Base-by-base conservation (phyloP, 1,284 basidiomycete species). In the Neolentinus lepideus region DNA sequence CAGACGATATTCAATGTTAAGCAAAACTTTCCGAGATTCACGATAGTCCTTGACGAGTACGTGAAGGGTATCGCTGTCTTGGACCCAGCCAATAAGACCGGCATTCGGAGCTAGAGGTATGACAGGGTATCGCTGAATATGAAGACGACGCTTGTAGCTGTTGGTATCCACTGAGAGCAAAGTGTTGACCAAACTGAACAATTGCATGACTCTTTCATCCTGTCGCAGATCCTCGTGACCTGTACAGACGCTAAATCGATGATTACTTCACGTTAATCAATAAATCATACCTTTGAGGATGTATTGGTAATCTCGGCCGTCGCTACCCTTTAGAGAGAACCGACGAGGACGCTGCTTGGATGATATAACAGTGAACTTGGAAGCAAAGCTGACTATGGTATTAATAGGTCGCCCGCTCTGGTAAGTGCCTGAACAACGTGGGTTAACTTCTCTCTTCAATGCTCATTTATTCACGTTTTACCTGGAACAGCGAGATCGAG, bases 181-280 rank as follows among this genome's bases (percentile, higher is more conserved):
- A 1, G 93, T 98, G 71, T 99, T 99, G 68, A 99, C 92, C 54
- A 99, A 83, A 57, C 96, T 92, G 71, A 99, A 99, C 11, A 99
- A 80, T 70, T 99, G 97, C 97, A 99, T 99, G 58, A 99, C 97
- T 59, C 97, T 84, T 69, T 99, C 97, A 69, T 99, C 97, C 73
- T 99, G 97, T 54, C 97, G 93, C 61, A 99, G 77, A 75, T 99
- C 97, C 73, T 99, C 97, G 71, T 98, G 96, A n/a, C 92, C 91
- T 92, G 59, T 33, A 21, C 26, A 12, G 24, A 33, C 4, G 33
- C 24, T 29, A 9, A 12, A 25, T 12, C 11, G 25, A 21, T n/a
- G 6, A 16, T 25, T 16, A 29, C 25, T 33, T 19, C 33, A 52
- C 21, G 24, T 14, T 9, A 12, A 16, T 12, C 27, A 14, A 46